phyloP scores from a whole-genome alignment of 352 stramenopile genomes.

The Phytophthora niederhauseri region DNA sequence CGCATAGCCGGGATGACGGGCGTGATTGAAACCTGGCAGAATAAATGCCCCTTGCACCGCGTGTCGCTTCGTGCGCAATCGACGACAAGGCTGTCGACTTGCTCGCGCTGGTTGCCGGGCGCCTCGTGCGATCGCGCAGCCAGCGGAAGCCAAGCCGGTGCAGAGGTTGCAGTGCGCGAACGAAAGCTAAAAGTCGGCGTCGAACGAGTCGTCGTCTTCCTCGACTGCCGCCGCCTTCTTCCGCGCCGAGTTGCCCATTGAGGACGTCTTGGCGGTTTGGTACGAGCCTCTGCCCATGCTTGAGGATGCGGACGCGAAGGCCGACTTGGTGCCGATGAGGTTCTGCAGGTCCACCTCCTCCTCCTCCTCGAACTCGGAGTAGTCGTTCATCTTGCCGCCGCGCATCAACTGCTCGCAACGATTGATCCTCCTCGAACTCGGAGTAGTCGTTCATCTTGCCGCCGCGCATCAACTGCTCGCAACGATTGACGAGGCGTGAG shows the following conservation, averaged over 20 bases:
- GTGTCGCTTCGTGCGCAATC: constrained; percentile 24
- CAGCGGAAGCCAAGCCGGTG: neutral
- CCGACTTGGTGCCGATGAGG: constrained; percentile 58
- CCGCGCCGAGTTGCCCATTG: constrained; percentile 20
- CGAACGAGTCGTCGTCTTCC: constrained; percentile 60
- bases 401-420: constrained; percentile 59
- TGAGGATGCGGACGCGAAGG: constrained; percentile 9
- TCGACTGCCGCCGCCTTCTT: constrained; percentile 3
- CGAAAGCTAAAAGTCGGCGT: constrained; percentile 58
- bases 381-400: constrained; percentile 73
- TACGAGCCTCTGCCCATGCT: constrained; percentile 9
- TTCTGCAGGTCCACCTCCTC: constrained; percentile 77
- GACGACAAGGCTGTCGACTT: constrained; percentile 11
- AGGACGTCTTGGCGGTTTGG: neutral
- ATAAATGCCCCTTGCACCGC: neutral
- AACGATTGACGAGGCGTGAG: constrained; percentile 9
- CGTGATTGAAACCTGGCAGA: constrained; percentile 2
- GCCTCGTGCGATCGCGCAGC: constrained; percentile 14
- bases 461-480: constrained; percentile 62
- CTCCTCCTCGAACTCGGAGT: constrained; percentile 84
- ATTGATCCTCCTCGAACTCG: constrained; percentile 85
- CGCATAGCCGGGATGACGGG: neutral
- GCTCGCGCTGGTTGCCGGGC: neutral
- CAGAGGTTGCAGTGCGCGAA: constrained; percentile 5
- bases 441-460: constrained; percentile 80